Percentiles rank a stretch among this genome's conserved stretches.
These are phyloP conservation scores for Podaxis sp. DNA, from an alignment of 768 basidiomycete genomes.

Conservation along the genomic window DNA sequence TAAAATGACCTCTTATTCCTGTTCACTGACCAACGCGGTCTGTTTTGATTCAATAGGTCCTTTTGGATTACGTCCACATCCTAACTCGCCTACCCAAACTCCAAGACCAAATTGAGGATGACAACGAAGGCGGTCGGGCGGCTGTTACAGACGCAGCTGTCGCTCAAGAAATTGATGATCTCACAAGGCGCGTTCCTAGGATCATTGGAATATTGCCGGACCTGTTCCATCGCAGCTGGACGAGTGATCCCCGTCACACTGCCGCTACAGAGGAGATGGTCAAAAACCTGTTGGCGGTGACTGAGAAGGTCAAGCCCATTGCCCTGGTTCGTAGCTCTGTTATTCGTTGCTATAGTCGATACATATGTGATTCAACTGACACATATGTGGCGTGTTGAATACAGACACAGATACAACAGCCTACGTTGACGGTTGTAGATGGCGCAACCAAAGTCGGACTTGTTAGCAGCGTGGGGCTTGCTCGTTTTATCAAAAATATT, in stretches of 20 bases:
- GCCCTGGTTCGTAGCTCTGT: conserved; percentile 50
- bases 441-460: conserved; percentile 62
- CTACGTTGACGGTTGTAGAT: conserved; percentile 40
- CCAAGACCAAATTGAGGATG: conserved; percentile 38
- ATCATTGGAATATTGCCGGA: conserved; percentile 71
- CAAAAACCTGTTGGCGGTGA: conserved; percentile 52
- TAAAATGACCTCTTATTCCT: conserved; percentile 5
- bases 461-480: conserved; percentile 61
- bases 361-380: neutral
- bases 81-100: conserved; percentile 62
- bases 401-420: conserved; percentile 28
- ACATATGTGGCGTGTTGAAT: neutral
- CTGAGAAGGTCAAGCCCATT: conserved; percentile 61
- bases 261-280: conserved; percentile 77
- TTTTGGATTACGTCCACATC: conserved; percentile 70
- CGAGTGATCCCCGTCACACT: conserved; percentile 59
- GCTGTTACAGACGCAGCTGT: conserved; percentile 46
- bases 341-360: neutral
- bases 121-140: conserved; percentile 27
- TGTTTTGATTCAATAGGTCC: conserved; percentile 40
- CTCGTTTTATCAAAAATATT: conserved; percentile 64
- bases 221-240: conserved; percentile 49
- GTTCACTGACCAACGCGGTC: neutral
- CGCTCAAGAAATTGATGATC: conserved; percentile 56
- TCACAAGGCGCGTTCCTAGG: conserved; percentile 59